Base-by-base conservation (phyloP, 306 rosid species). In the Fragaria nilgerrensis region DNA sequence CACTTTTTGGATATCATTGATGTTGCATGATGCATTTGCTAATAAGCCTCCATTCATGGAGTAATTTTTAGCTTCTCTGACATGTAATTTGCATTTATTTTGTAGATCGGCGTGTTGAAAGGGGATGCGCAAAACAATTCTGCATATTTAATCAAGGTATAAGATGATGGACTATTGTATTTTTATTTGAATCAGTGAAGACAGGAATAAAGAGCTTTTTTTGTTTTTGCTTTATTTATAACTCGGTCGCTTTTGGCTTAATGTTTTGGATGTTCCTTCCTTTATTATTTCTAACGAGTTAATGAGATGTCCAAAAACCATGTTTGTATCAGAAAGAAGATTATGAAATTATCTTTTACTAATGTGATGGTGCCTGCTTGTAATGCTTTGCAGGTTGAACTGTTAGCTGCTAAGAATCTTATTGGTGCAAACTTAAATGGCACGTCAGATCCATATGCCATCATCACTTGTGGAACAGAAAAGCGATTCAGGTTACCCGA, bases 361-460 rank as follows among this genome's bases (percentile, higher is more conserved):
- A 36, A 37, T 44, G 49, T 20, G 37, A 56, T 61, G 32, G 3
- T 73, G 58, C 29, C 36, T 65, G 43, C 64, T 66, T 65, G 70
- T 64, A 41, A 72, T 79, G 19, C 34, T 83, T 73, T 90, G 82
- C 89, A 95, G 99, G 71, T 95, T 87, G 97, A 95, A 85, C 84
- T 95, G 70, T 84, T 95, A 91, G 99, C 99, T 71, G 99, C 99
- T 58, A 95, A 95, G 85, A 95, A 92, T 81, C 91, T 95, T 25
- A 75, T 92, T 56, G 97, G 93, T 82, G 99, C 99, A 68, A 95
- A 95, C 85, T 82, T 95, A 77, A 95, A 95, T 88, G 99, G 99
- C 80, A 92, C 97, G 5, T 92, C 99, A 3, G 99, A 95, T 87
- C 99, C 99, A 34, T 95, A 95, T 86, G 97, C 86, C 72, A 89